These are phyloP conservation scores for Nicotiana obtusifolia DNA, from an alignment of 257 asterid species.

Conservation along the genomic window DNA sequence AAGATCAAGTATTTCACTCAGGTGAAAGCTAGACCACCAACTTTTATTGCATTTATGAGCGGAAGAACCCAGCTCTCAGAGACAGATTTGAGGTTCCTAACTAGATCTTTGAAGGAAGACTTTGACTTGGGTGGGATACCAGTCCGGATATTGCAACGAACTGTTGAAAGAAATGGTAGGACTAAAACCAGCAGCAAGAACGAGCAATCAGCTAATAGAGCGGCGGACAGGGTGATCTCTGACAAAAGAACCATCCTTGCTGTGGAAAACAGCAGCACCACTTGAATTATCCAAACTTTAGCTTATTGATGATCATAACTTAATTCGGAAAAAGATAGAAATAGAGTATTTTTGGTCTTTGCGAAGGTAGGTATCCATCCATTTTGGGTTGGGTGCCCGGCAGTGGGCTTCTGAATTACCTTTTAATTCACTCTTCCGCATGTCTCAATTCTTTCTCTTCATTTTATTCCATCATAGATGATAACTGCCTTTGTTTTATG, in stretches of 20 bases:
- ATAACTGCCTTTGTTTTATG: background rate
- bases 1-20: conserved; percentile 94
- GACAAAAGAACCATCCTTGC: conserved; percentile 50
- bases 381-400: background rate
- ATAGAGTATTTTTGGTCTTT: background rate
- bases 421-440: background rate
- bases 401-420: background rate
- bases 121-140: conserved; percentile 94
- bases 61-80: conserved; percentile 64
- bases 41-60: conserved; percentile 80
- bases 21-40: conserved; percentile 98
- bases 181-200: conserved; percentile 29
- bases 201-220: conserved; percentile 25
- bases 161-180: conserved; percentile 27
- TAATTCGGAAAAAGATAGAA: background rate
- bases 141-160: conserved; percentile 74
- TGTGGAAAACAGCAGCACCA: conserved; percentile 19
- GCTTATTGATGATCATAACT: background rate
- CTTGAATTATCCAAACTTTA: background rate
- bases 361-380: background rate
- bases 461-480: background rate
- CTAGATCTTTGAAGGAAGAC: conserved; percentile 80
- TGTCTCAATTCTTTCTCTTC: background rate
- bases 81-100: conserved; percentile 76
- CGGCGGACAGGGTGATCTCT: conserved; percentile 36